Percentiles rank a stretch among this genome's conserved stretches.
Conservation (phyloP, 2,329 filamentous ascomycete species). For the Camptophora hylomeconis region DNA sequence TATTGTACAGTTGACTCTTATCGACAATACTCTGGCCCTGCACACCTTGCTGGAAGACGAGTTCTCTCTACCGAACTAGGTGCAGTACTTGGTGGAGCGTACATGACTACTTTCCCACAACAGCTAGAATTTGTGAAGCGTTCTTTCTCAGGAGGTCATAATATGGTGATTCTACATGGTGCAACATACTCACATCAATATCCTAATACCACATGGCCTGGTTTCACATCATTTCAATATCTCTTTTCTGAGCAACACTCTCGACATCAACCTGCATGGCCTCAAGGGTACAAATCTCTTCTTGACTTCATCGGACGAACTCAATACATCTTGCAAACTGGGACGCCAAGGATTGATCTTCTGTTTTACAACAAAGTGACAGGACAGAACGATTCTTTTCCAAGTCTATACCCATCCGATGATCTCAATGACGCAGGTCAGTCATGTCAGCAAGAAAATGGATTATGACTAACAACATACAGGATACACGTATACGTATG, state of each 20-base stretch:
- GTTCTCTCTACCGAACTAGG: slow-evolving; percentile 30
- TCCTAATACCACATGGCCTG: slow-evolving; percentile 37
- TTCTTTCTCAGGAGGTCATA: slow-evolving; percentile 29
- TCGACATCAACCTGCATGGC: slow-evolving; percentile 30
- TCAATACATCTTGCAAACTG: slow-evolving; percentile 27
- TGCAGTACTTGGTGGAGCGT: slow-evolving; percentile 18
- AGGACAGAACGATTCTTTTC: slow-evolving; percentile 1
- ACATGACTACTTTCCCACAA: slow-evolving; percentile 16
- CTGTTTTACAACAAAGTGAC: slow-evolving; percentile 26
- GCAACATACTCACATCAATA: slow-evolving; percentile 30
- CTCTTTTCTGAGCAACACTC: slow-evolving; percentile 29
- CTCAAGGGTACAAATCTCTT: slow-evolving; percentile 24
- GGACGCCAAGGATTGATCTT: slow-evolving; percentile 29
- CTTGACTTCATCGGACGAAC: slow-evolving; percentile 27
- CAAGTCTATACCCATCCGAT: slow-evolving; percentile 11
- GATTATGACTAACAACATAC: slow-evolving; percentile 9
- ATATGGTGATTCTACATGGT: slow-evolving; percentile 34
- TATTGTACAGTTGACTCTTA: slow-evolving; percentile 31
- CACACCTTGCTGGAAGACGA: slow-evolving; percentile 24
- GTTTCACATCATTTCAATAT: slow-evolving; percentile 32
- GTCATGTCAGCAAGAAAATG: too few relatives aligned
- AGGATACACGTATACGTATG: slow-evolving; percentile 33
- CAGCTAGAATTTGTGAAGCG: slow-evolving; percentile 26
- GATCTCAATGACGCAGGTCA: too few relatives aligned
- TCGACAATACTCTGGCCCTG: slow-evolving; percentile 27